Conservation (phyloP, 768 basidiomycete species). For the Naematelia encephala region DNA sequence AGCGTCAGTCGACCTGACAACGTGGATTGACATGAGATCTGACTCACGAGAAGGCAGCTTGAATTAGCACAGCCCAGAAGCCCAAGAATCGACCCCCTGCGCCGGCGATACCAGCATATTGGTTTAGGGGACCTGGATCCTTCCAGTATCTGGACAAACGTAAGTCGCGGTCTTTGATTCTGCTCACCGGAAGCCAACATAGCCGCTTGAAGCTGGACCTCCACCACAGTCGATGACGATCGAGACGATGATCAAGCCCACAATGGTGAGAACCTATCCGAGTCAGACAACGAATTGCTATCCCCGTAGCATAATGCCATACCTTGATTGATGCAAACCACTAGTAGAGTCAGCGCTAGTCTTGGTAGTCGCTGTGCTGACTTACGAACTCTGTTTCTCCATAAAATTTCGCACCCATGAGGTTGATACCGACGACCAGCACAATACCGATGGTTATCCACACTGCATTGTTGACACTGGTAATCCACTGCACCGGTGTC, state of each 20-base stretch:
- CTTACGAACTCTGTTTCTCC: slow-evolving; percentile 74
- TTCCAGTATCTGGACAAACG: too few relatives aligned
- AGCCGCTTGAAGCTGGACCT: slow-evolving; percentile 12
- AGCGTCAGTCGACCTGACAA: neutral
- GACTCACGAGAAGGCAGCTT: slow-evolving; percentile 22
- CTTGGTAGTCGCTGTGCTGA: too few relatives aligned
- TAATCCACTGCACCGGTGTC: too few relatives aligned
- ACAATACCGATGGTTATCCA: slow-evolving; percentile 1
- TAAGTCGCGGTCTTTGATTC: too few relatives aligned
- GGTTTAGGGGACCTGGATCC: slow-evolving; percentile 1
- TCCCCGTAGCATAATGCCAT: too few relatives aligned
- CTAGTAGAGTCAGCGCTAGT: too few relatives aligned
- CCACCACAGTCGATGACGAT: slow-evolving; percentile 17
- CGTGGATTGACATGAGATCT: neutral
- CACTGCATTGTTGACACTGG: slow-evolving; percentile 1
- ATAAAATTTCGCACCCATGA: slow-evolving; percentile 47
- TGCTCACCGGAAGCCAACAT: slow-evolving; percentile 18
- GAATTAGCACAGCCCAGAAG: slow-evolving; percentile 19
- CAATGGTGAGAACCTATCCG: slow-evolving; percentile 37
- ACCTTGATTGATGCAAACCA: too few relatives aligned
- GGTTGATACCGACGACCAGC: slow-evolving; percentile 14
- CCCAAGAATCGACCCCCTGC: slow-evolving; percentile 11
- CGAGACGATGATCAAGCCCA: slow-evolving; percentile 43
- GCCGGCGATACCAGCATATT: neutral
- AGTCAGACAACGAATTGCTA: slow-evolving; percentile 57